Base-by-base conservation (phyloP, 1,284 basidiomycete species). In the Sporisorium exsertum region DNA sequence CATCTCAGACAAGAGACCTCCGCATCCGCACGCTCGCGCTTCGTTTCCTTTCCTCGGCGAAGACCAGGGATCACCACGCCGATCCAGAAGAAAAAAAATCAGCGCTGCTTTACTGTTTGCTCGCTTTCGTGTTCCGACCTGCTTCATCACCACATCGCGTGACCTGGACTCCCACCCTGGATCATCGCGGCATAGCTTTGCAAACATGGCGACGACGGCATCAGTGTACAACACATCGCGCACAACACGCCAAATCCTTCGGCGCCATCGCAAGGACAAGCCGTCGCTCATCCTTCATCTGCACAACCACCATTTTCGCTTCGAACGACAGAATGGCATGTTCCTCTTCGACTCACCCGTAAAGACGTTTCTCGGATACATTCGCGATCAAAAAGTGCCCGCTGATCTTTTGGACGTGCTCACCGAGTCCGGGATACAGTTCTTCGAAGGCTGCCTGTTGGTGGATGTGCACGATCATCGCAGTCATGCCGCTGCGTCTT, bases 381-480 rank as follows among this genome's bases (percentile, higher is more conserved):
- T 85, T 32, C 63, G 80, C 26, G 81, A 83, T 59, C 81, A 83
- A 42, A 71, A 70, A 45, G 68, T 85, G 5, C 83, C 83, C 0
- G 73, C 78, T 9, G 83, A 83, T 33, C 52, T 84, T 12, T 59
- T 84, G 33, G 83, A 85, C 24, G 74, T 85, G 15, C 64, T 85
- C 27, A 73, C 79, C 37, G 72, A 80, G 32, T 69, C 74, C 0
- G 73, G 79, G 4, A 72, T 85, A 0, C 74, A 73, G 24, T 85
- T 85, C 68, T 84, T 80, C 26, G 83, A 85, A 47, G 81, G 82
- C 8, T 83, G 81, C 40, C 32, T 85, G 12, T 67, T 85, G 13
- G 78, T 84, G 13, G 83, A 85, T 49, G 74, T 85, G 1, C 83
- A 84, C 49, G 83, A 85, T 43, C 83, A 85, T 55, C 69, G 83